Base-by-base conservation (phyloP, 371 early-diverging fungal species). In the Circinella umbellata region DNA sequence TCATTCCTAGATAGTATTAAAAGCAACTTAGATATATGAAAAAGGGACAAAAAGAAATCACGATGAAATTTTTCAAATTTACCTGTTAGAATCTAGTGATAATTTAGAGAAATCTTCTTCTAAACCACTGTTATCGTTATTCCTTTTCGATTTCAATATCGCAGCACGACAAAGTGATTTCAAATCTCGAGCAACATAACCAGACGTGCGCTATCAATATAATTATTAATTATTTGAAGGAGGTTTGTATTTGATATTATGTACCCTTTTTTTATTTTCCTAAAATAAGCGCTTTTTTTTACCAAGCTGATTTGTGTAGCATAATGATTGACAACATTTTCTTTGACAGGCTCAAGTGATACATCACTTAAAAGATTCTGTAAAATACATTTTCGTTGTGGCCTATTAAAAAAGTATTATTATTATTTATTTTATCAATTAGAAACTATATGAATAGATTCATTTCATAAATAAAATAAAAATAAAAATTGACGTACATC, bases 131-230 rank as follows among this genome's bases (percentile, higher is more conserved):
- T 47, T 47, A 47, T n/a, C 10, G 7, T 42, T 47, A 8, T 54
- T 55, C 68, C 85, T 69, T 64, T 69, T 64, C 17, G 85, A 64
- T 59, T 83, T 84, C 20, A 87, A 64, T 15, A 69, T 62, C 3
- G 89, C 88, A 37, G 81, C 80, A 14, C 87, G 76, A 36, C 83
- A 77, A 0, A 91, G 63, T n/a, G 73, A 53, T 17, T 73, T 75
- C 36, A 91, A 75, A 63, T 91, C 89, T 15, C 81, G 77, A 14
- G 88, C 88, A 4, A 91, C 86, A 69, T 85, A 91, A 8, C 91
- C 91, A 7, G 91, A 86, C 0, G 89, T 86, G 61, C 82, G 70
- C 86, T 88, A n/a, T 8, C 2, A 42, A 42, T 9, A 42, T 42
- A 42, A 42, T 11, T 42, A 27, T 27, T 1, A 27, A 27, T 27